Conservation (phyloP, 345 rosid genomes). For the Lumnitzera littorea region DNA sequence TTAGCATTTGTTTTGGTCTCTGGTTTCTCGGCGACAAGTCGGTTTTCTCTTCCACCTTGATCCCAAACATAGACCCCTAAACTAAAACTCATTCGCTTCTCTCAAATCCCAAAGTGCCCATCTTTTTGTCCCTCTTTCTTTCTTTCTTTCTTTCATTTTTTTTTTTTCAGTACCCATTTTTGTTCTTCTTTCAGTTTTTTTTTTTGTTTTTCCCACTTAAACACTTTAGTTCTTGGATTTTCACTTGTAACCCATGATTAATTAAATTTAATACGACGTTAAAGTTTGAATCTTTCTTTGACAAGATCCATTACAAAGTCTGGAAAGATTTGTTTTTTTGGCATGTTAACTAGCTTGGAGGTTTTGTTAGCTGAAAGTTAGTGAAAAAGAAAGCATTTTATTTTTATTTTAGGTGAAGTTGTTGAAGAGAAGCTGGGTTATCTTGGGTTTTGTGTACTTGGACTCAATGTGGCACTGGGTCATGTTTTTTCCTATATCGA, state of each 20-base stretch:
- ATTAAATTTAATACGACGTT: no score
- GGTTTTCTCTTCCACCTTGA: constrained; percentile 28
- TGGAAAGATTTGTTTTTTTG: no score
- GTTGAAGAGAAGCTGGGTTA: constrained; percentile 4
- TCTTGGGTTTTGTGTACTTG: not conserved
- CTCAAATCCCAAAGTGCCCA: constrained; percentile 15
- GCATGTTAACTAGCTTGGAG: no score
- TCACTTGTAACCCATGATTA: no score
- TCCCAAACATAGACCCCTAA: constrained; percentile 12
- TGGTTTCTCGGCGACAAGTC: constrained; percentile 74
- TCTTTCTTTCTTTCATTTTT: constrained; percentile 11
- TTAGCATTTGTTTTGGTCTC: constrained; percentile 39
- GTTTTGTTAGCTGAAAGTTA: no score
- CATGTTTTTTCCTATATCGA: no score
- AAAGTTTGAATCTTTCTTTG: no score
- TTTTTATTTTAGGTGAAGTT: constrained; percentile 4
- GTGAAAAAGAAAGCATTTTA: not conserved
- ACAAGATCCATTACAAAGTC: no score
- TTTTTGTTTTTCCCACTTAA: not conserved
- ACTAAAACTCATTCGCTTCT: not conserved
- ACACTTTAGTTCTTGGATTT: no score
- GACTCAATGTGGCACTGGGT: no score
- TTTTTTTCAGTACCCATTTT: constrained; percentile 6
- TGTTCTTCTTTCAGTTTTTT: not conserved
- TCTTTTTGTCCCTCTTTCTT: constrained; percentile 14